phyloP scores from a whole-genome alignment of 179 eudicot genomes.

The Amaranthus tricolor region DNA sequence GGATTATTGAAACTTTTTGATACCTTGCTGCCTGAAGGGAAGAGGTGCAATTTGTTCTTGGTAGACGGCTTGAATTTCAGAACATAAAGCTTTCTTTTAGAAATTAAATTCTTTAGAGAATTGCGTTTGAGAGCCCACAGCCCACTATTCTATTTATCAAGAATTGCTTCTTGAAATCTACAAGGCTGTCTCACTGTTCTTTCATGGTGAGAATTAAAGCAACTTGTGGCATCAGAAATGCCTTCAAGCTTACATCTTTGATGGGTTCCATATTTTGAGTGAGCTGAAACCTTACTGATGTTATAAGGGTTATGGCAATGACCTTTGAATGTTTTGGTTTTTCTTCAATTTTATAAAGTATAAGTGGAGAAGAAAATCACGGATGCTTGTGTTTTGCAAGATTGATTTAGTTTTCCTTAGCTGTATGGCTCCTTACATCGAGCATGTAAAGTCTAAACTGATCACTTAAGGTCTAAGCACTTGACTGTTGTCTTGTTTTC shows the following conservation, averaged over 20 bases:
- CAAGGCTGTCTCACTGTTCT: background rate
- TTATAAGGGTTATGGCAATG: background rate
- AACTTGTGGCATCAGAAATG: background rate
- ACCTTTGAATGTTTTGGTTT: background rate
- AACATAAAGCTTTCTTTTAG: background rate
- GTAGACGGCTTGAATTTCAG: background rate
- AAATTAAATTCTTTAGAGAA: background rate
- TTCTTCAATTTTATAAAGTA: background rate
- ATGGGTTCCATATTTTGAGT: background rate
- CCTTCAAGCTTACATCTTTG: background rate
- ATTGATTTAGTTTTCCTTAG: background rate
- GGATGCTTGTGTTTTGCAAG: background rate
- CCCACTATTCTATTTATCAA: conserved; percentile 4
- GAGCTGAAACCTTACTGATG: background rate
- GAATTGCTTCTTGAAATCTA: background rate
- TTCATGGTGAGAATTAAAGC: background rate
- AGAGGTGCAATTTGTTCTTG: background rate
- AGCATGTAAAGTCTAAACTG: background rate
- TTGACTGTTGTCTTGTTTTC: background rate
- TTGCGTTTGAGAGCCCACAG: too few relatives aligned
- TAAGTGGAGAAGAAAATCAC: background rate
- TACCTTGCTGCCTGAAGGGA: background rate
- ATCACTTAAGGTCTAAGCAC: background rate
- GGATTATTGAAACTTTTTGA: background rate
- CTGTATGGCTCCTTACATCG: background rate